Conservation (phyloP, 1,284 basidiomycete genomes). For the Ganoderma leucocontextum region DNA sequence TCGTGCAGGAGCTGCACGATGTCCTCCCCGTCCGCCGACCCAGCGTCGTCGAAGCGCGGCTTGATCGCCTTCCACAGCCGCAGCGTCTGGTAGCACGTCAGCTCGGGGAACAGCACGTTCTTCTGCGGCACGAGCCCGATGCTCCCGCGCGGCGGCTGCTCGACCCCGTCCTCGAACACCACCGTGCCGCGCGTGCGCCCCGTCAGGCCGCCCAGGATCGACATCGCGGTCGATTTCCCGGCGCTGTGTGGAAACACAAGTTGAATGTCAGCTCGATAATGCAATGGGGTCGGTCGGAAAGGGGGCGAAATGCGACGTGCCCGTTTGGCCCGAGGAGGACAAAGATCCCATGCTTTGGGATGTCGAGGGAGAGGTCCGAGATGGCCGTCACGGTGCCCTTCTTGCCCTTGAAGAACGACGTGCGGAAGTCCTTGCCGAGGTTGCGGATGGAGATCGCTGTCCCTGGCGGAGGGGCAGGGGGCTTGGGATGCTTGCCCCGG, state of each 20-base stretch:
- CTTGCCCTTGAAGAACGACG: constrained; percentile 49
- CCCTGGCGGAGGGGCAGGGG: constrained; percentile 46
- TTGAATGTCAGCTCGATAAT: not conserved
- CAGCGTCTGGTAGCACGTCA: constrained; percentile 78
- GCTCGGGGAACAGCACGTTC: constrained; percentile 83
- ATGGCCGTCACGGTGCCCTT: constrained; percentile 64
- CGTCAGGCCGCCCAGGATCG: constrained; percentile 70
- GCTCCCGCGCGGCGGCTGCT: constrained; percentile 63
- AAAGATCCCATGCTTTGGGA: constrained; percentile 77
- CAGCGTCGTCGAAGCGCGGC: constrained; percentile 49
- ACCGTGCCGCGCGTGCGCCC: constrained; percentile 68
- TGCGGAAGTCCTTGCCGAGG: constrained; percentile 63
- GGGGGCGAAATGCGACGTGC: constrained; percentile 44
- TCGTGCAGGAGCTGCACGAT: constrained; percentile 68
- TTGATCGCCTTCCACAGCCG: constrained; percentile 80
- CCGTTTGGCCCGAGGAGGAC: constrained; percentile 82
- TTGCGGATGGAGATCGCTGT: constrained; percentile 69
- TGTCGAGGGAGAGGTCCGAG: constrained; percentile 67
- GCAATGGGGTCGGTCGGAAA: too few species aligned
- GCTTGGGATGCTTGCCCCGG: constrained; percentile 23
- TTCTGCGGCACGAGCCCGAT: constrained; percentile 85
- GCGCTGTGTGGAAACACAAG: constrained; percentile 52
- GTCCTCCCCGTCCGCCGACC: constrained; percentile 53
- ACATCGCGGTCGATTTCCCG: constrained; percentile 79
- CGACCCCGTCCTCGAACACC: constrained; percentile 65